Evolutionary conservation across 306 rosid genomes (phyloP), one percentile per base, ranked within the genome.

Genomic region (Pterocarpus santalinus): DNA sequence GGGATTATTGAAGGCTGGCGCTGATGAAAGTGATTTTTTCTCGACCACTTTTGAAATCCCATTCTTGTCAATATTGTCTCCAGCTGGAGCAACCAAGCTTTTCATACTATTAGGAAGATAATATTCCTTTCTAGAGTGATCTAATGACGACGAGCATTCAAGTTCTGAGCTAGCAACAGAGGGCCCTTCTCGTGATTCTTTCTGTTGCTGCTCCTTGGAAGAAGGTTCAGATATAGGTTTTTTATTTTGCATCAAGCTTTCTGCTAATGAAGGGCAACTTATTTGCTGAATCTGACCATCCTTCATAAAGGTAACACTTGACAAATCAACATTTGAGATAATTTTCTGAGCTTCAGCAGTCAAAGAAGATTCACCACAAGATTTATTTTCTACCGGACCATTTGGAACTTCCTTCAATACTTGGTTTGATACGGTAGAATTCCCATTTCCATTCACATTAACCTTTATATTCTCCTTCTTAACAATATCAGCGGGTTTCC

Each of bases 381-480:
- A 80, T 63, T 71, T 79, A 34, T 81, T 86, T 69, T 66, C 86
- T 14, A 13, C 72, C 13, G 51, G 52, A 76, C 73, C 85, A 83
- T 83, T 89, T 77, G 77, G 86, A 80, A 78, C 38, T 62, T 55
- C 88, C 83, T 81, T 88, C 66, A 75, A 64, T 55, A 67, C 79
- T 60, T 79, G 89, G 84, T 82, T 88, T 74, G 72, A 44, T 56
- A 61, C 53, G 39, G 85, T 49, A 86, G 75, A 43, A n/a, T 51
- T 70, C 71, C 69, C 85, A 51, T 14, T 79, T 64, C 72, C 88
- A 73, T 52, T 78, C 39, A 73, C 69, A 81, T 66, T 88, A 39
- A 67, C 28, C 86, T 82, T 86, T 80, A 78, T 61, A 81, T 74
- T 87, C 82, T 86, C 92, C 81, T 88, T 94, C 84, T 71, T 86